Base-by-base conservation (phyloP, 495 filamentous ascomycete genomes). In the Penicillium ochrochloron region DNA sequence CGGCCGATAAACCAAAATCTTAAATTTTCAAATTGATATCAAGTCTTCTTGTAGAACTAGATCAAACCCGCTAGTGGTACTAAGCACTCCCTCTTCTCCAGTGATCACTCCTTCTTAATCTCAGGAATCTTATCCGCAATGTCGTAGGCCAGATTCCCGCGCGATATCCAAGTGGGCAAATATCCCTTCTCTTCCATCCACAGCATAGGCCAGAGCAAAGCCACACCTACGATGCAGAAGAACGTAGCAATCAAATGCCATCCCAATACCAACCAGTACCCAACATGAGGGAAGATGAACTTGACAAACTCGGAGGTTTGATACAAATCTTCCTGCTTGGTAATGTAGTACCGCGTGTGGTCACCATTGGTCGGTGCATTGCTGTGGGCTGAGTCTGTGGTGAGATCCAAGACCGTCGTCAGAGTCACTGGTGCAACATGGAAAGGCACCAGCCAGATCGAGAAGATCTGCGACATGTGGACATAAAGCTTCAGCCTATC, bases 241-340 rank as follows among this genome's bases (percentile, higher is more conserved):
- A 84, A 46, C 11, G 89, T 89, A 27, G 87, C 85, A 46, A 84
- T 75, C 11, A 87, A 67, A 70, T 93, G 90, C 82, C 82, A 88
- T 3, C 79, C 35, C 67, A 82, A 78, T 0, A 91, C 74, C 6
- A 86, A 11, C 15, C 83, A 79, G 37, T 72, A 48, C 1, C 77
- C 79, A 11, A 78, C 64, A 57, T 75, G 76, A 5, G 78, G 80
- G 37, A 82, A 17, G 33, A 81, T 27, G 64, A 95, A 96, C 64
- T 89, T 89, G 51, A 95, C 75, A 66, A 91, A 89, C 67, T 97
- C 88, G 34, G 89, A 88, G 4, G 86, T 80, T 72, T 95, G 92
- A 68, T 97, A 97, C 21, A 93, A 76, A 68, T 97, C 93, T 62
- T 95, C 88, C 69, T 97, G 93, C 39, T 79, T 82, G 12, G 77